Base-by-base conservation (phyloP, 83 land plant genomes). In the Picea abies region DNA sequence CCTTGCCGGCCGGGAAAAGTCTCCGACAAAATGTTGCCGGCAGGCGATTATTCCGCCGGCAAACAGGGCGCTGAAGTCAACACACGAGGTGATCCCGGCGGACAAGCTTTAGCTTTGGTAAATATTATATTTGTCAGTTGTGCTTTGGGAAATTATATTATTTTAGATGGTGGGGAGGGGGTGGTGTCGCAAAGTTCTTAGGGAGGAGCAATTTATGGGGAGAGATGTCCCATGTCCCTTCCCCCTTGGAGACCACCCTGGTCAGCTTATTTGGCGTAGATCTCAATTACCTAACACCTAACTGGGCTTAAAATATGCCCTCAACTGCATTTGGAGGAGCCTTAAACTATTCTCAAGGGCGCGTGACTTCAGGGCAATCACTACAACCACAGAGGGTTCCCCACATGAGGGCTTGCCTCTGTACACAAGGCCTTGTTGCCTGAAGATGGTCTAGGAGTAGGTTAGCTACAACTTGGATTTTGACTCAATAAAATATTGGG, bases 211-310 rank as follows among this genome's bases (percentile, higher is more conserved):
- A 60, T 78, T 78, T 60, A 78, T 78, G 61, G 80, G 80, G 80
- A 76, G 52, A 58, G 61, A 60, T 56, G 80, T 60, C 60, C 68
- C 26, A 25, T 65, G 68, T n/a, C 22, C n/a, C 26, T n/a, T 25
- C 26, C 11, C 58, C 63, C 61, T 78, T 78, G 80, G 63, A 78
- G 80, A 78, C 80, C 80, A 60, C 80, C 80, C 80, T 76, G 79
- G 80, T 78, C 80, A 78, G 80, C 80, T 60, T 78, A 15, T 15
- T 17, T 15, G 19, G 49, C 58, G 56, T 39, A 29, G 63, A 78
- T 78, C 80, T 78, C 80, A 23, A 78, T 52, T 52, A 52, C 14
- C 58, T 11, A 52, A 52, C 58, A 52, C 58, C 2, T 52, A 52
- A 11, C 14, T 52, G 12, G 15, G 3, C 58, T 52, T 52, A 52